Base-by-base conservation (phyloP, 306 rosid species). In the Cicer bijugum region DNA sequence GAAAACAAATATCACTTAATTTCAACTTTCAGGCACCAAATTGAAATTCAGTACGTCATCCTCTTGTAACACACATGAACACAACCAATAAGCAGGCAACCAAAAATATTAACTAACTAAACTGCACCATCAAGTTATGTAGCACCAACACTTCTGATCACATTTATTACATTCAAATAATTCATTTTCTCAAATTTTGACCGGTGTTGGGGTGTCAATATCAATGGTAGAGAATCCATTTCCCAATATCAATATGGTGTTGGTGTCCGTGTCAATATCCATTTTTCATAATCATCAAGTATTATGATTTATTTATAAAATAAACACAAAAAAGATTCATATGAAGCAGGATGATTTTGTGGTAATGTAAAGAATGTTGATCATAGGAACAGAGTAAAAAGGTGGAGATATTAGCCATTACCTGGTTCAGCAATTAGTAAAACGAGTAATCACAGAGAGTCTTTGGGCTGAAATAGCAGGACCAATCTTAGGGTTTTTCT, bases 71-170 rank as follows among this genome's bases (percentile, higher is more conserved):
- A 23, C 10, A 8, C 67, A 61, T 59, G n/a, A 61, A 61, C 44
- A 61, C n/a, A 62, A 62, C 2, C 68, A 62, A 62, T 39, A 38
- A 62, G 68, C 68, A 62, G 15, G 33, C 68, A 1, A 62, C 12
- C 6, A 62, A 62, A 61, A 62, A 38, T 39, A 62, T 4, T 38
- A 62, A 14, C 67, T 5, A 53, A 53, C 6, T 28, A 8, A 53
- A 0, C 33, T 0, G 33, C 33, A 28, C 33, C 33, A 28, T 28
- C 33, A 28, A 28, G 0, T 28, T 28, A 28, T 28, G 4, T 28
- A 28, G 4, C 33, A 28, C 33, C 33, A 0, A 3, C 33, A 28
- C 33, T 28, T 23, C 33, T 23, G 33, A 23, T 23, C 33, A 2
- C 33, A 0, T 23, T 23, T 2, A 23, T 23, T 28, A 28, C 0